Conservation (phyloP, 2,329 filamentous ascomycete species). For the Arthrobotrys sinensis region DNA sequence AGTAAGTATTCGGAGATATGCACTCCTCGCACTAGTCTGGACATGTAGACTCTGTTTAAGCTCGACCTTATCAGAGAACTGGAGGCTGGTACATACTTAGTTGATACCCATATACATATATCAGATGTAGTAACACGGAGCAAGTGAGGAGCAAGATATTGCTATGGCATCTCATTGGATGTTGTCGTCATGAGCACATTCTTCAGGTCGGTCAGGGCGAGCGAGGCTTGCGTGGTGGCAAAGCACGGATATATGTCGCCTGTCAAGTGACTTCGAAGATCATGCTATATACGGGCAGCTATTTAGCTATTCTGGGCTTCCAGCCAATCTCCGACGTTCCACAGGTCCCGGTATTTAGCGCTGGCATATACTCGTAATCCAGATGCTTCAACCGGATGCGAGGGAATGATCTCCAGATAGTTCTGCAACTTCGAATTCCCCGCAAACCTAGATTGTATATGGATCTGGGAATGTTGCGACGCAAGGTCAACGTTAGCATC, state of each 20-base stretch:
- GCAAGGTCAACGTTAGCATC: constrained; percentile 1
- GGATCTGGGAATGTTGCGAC: neutral
- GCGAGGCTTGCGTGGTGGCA: constrained; percentile 41
- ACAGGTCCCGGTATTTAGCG: constrained; percentile 38
- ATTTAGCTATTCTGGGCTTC: constrained; percentile 28
- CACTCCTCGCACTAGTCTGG: constrained; percentile 14
- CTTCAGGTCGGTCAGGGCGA: constrained; percentile 31
- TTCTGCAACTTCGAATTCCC: neutral
- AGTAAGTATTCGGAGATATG: constrained; percentile 29
- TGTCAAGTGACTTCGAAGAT: constrained; percentile 60
- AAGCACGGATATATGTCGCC: constrained; percentile 46
- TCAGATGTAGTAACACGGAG: neutral
- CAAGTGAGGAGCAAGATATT: constrained; percentile 13
- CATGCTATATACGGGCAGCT: constrained; percentile 41
- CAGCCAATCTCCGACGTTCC: constrained; percentile 51
- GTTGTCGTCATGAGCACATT: constrained; percentile 26
- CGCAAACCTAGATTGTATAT: neutral
- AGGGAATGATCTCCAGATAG: constrained; percentile 1
- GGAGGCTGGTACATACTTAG: neutral
- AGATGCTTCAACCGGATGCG: constrained; percentile 28
- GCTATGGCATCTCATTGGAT: constrained; percentile 36
- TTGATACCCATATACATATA: neutral
- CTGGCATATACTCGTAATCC: constrained; percentile 19
- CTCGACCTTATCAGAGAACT: constrained; percentile 10
- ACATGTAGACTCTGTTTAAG: constrained; percentile 11